Evolutionary conservation across 1,284 basidiomycete genomes (phyloP), one percentile per base, ranked within the genome.

Genomic region (Moesziomyces sp.): DNA sequence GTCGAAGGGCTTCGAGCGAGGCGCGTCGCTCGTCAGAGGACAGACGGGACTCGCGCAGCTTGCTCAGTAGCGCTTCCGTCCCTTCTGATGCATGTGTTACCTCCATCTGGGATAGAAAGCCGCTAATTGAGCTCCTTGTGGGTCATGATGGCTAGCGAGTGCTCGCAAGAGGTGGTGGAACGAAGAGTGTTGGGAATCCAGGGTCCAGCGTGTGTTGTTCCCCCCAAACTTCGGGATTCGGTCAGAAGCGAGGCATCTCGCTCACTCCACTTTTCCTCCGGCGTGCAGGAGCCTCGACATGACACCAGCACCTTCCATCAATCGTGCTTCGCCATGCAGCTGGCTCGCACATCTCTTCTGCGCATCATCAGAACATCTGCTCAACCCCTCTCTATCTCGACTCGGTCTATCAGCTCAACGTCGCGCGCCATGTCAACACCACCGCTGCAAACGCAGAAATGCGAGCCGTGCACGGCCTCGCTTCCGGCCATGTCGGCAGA

Each of bases 381-480:
- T 1, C 46, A 23, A n/a, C 8, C 28, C 14, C 35, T 19, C 16
- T 3, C 3, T 4, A 13, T 14, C 7, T 5, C 43, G 0, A 14
- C 18, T 16, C 47, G 48, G 14, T 23, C 10, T 5, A 11, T 52
- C 35, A 43, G 43, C 21, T 21, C 33, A 3, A 43, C 53, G 5
- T 18, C 16, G 2, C 43, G 49, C 23, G 46, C 47, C 13, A 70
- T 70, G 67, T 52, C 61, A 1, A 28, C 46, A 21, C 51, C 13
- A 35, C 53, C 59, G 30, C 60, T 73, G 5, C 43, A 58, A 44
- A 19, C 46, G 28, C 60, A 73, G 24, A 59, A 68, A 23, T 73
- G 64, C 47, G 64, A 59, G 30, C 70, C 64, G 33, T 73, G 70
- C 57, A 63, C 64, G 9, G 43, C 57, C 14, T 35, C 59, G 10